A percentile compares a stretch with the other conserved stretches of the same genome.
Evolutionary conservation across 768 basidiomycete species (phyloP).

Genomic region (Macrolepiota albuminosa): DNA sequence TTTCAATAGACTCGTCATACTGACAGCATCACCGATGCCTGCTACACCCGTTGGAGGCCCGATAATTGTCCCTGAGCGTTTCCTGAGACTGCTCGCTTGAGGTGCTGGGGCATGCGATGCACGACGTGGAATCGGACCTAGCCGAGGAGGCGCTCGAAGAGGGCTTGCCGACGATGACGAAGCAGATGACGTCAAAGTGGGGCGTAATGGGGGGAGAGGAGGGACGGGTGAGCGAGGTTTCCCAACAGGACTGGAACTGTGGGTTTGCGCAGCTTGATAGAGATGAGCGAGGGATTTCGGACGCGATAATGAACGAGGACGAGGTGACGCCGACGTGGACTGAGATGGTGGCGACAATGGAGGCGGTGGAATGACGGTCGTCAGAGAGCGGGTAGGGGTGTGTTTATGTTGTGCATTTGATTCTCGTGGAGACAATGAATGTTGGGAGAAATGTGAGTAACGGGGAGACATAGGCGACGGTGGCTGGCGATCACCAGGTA

Average conservation of each 20-base stretch:
- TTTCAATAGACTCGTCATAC: constrained; percentile 18
- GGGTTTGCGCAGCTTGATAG: constrained; percentile 11
- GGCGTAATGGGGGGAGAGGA: constrained; percentile 4
- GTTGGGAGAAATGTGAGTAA: constrained; percentile 9
- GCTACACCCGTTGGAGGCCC: constrained; percentile 16
- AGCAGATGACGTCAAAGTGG: constrained; percentile 2
- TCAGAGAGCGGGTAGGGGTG: constrained; percentile 7
- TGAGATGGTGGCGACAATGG: constrained; percentile 3
- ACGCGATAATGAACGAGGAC: constrained; percentile 6
- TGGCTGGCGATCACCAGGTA: constrained; percentile 14
- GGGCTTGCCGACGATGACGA: constrained; percentile 3
- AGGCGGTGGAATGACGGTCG: constrained; percentile 5
- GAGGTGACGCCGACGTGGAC: not conserved
- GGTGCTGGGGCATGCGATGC: constrained; percentile 24
- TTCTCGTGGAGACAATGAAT: constrained; percentile 16
- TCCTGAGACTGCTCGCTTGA: constrained; percentile 19
- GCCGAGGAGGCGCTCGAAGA: constrained; percentile 5
- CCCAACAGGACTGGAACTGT: constrained; percentile 17
- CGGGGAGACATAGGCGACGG: constrained; percentile 23
- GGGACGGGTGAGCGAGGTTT: constrained; percentile 7
- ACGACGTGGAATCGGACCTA: constrained; percentile 19
- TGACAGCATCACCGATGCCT: constrained; percentile 16
- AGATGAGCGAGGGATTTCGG: constrained; percentile 15
- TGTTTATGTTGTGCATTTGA: constrained; percentile 21
- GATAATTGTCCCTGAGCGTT: constrained; percentile 29